Percentiles rank a stretch among this genome's conserved stretches.
Conservation (phyloP, 495 filamentous ascomycete genomes). For the Amorphotheca resinae region DNA sequence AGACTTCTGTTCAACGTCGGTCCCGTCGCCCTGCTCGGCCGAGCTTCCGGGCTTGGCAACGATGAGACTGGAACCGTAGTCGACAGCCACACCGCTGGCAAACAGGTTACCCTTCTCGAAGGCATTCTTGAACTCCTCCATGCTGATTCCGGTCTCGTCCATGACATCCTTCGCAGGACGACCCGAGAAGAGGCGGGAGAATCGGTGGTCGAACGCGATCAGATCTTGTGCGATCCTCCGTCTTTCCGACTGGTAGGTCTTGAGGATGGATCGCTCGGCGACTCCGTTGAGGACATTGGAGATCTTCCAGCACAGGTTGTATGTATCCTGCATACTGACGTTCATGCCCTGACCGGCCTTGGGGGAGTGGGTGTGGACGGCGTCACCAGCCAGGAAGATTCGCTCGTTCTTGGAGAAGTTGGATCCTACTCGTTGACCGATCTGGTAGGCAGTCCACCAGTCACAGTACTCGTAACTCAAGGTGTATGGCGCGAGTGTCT, state of each 20-base stretch:
- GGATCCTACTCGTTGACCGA: slow-evolving; percentile 61
- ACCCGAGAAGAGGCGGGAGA: slow-evolving; percentile 35
- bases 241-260: slow-evolving; percentile 60
- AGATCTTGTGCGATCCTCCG: slow-evolving; percentile 57
- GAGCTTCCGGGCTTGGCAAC: slow-evolving; percentile 17
- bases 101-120: slow-evolving; percentile 7
- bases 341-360: slow-evolving; percentile 31
- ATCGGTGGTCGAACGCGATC: slow-evolving; percentile 57
- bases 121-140: slow-evolving; percentile 35
- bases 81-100: not conserved
- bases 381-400: slow-evolving; percentile 21
- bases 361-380: slow-evolving; percentile 22
- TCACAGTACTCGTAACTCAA: slow-evolving; percentile 42
- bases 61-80: slow-evolving; percentile 11
- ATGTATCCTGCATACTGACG: slow-evolving; percentile 29
- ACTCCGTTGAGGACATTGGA: slow-evolving; percentile 43
- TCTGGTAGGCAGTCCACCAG: slow-evolving; percentile 40
- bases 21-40: not conserved
- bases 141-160: slow-evolving; percentile 36
- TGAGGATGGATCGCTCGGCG: slow-evolving; percentile 39
- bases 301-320: slow-evolving; percentile 69
- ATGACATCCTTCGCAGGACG: slow-evolving; percentile 20
- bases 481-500: slow-evolving; percentile 47
- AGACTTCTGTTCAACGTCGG: not conserved
- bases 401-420: slow-evolving; percentile 43